These are phyloP conservation scores for Sporobolomyces roseus DNA, from an alignment of 768 basidiomycete genomes.

Conservation along the genomic window DNA sequence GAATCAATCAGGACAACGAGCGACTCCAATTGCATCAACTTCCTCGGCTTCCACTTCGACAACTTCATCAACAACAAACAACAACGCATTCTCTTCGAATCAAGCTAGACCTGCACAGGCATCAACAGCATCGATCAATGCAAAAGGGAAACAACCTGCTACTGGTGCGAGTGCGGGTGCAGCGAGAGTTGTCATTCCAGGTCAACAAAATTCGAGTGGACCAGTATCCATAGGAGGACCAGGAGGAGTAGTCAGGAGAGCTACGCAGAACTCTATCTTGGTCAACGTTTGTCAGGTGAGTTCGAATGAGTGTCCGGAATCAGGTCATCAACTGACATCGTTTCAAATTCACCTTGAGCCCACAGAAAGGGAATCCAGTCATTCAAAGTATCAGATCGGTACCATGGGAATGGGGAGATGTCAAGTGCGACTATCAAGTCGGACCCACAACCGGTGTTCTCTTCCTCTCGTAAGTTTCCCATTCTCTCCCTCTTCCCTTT, in stretches of 20 bases:
- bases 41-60: too few species aligned
- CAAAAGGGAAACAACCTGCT: conserved; percentile 13
- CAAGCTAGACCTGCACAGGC: not conserved
- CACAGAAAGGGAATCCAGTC: conserved; percentile 67
- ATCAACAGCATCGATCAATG: not conserved
- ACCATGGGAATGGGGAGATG: conserved; percentile 89
- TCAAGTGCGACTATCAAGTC: conserved; percentile 90
- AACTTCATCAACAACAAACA: too few species aligned
- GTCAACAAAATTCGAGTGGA: not conserved
- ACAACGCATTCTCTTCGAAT: conserved; percentile 1
- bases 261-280: conserved; percentile 32
- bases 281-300: conserved; percentile 37
- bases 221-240: conserved; percentile 13
- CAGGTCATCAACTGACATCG: too few species aligned
- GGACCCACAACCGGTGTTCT: conserved; percentile 87
- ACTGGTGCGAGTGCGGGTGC: not conserved
- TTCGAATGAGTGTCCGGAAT: not conserved
- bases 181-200: conserved; percentile 6
- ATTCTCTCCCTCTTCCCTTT: too few species aligned
- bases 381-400: conserved; percentile 81
- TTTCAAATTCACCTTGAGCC: too few species aligned
- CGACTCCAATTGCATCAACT: not conserved
- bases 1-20: conserved; percentile 7
- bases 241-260: conserved; percentile 16
- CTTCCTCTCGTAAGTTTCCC: conserved; percentile 73